Base-by-base conservation (phyloP, 495 filamentous ascomycete species). In the Hypoxylon rickii region DNA sequence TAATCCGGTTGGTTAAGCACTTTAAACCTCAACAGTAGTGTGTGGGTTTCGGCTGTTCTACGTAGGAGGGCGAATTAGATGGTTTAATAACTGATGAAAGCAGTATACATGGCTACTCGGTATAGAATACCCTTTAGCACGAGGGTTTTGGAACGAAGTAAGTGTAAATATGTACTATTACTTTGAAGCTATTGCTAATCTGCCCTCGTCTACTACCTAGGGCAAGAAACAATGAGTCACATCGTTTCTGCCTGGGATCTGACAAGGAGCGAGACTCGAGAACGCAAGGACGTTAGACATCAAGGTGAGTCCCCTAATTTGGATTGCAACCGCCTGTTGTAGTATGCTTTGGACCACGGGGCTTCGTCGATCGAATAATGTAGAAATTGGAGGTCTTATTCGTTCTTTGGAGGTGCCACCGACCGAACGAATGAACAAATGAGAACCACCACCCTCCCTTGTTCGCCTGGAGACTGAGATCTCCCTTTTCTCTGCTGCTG, bases 401-500 rank as follows among this genome's bases (percentile, higher is more conserved):
- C 44, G 53, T 47, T 51, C 41, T 38, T 50, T 51, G 37, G 32
- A 45, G 33, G 31, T 29, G 49, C 36, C 54, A 42, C 40, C 39
- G 22, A 22, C 40, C 15, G 46, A 51, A 34, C 16, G 36, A 51
- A 42, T 29, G 15, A 48, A 52, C 48, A 19, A 47, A 52, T 37
- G 29, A 39, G 38, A 36, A 32, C 24, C 24, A 4, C 24, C 24
- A 4, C 24, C 24, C 36, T 12, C 37, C 46, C 29, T 18, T 19
- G 3, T 42, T 42, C 47, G 42, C 56, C 51, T 19, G 43, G 49
- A 38, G 39, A 17, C 51, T 53, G 24, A 46, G 24, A n/a, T n/a
- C 47, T 55, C 47, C 32, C 62, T 34, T 12, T 51, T 43, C 49
- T 41, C 44, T 48, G 44, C 49, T 42, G 53, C 49, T 42, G 43